Conservation (phyloP, 2,329 filamentous ascomycete species). For the Aspergillus sp. region DNA sequence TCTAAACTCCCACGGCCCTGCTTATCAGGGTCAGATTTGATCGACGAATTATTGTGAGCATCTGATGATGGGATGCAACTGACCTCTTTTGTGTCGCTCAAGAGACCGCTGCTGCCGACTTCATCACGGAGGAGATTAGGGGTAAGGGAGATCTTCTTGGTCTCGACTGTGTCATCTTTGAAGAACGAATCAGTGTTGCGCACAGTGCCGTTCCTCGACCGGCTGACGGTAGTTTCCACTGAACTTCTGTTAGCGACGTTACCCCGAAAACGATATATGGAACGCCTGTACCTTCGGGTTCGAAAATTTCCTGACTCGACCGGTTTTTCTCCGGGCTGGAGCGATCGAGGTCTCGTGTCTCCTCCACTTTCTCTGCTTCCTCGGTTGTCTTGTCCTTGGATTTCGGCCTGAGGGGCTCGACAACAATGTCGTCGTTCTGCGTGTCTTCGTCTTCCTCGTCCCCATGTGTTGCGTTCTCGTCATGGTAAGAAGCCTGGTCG, state of each 20-base stretch:
- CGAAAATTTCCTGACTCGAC: constrained; percentile 67
- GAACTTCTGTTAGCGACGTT: constrained; percentile 16
- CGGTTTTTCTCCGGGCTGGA: constrained; percentile 40
- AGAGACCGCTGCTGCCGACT: constrained; percentile 30
- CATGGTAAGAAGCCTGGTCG: constrained; percentile 44
- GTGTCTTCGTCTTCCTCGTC: constrained; percentile 31
- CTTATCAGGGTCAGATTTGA: constrained; percentile 24
- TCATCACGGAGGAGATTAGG: constrained; percentile 90
- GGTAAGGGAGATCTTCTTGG: constrained; percentile 94
- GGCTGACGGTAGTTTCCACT: constrained; percentile 34
- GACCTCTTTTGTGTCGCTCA: constrained; percentile 41
- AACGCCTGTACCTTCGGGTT: constrained; percentile 39
- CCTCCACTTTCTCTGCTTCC: constrained; percentile 20
- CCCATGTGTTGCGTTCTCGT: constrained; percentile 46
- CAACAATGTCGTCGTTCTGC: constrained; percentile 38
- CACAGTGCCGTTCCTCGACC: constrained; percentile 80
- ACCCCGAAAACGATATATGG: neutral
- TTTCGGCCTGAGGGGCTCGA: constrained; percentile 46
- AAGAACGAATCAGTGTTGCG: constrained; percentile 96
- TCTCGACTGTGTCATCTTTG: constrained; percentile 91
- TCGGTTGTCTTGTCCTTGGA: constrained; percentile 32
- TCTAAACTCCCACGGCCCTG: constrained; percentile 69
- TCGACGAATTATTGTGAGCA: constrained; percentile 7
- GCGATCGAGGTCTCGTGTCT: constrained; percentile 25
- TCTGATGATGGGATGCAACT: neutral